These are phyloP conservation scores for Dactylis glomerata DNA, from an alignment of 176 grass and related monocot species.

Conservation along the genomic window DNA sequence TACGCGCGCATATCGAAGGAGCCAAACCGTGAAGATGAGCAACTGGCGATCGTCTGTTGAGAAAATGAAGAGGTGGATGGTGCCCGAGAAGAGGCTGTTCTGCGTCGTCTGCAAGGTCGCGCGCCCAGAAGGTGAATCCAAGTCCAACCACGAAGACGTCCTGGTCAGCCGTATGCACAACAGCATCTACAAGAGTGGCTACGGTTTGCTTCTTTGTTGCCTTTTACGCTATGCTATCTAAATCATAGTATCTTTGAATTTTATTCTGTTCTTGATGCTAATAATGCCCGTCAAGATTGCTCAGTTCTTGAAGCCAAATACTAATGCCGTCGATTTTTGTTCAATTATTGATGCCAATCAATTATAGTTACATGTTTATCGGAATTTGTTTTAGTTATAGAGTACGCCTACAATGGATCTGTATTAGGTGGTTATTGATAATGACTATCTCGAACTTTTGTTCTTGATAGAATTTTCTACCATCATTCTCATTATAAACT, in stretches of 20 bases:
- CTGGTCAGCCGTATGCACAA: background rate
- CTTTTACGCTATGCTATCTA: background rate
- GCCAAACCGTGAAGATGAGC: background rate
- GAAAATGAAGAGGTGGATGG: background rate
- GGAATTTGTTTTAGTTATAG: too few relatives aligned
- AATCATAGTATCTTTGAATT: background rate
- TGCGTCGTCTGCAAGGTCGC: background rate
- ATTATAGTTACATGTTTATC: too few relatives aligned
- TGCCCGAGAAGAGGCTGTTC: background rate
- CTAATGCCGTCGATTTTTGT: background rate
- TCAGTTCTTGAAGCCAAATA: background rate
- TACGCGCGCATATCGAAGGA: background rate
- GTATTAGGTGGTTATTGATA: background rate
- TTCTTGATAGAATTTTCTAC: background rate
- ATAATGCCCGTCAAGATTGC: background rate
- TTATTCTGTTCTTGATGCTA: background rate
- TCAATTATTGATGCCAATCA: background rate
- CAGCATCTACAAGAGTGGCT: background rate
- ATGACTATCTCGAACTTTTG: background rate
- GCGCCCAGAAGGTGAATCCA: background rate
- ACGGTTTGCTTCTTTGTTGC: background rate
- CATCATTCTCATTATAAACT: background rate
- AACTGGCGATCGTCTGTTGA: background rate
- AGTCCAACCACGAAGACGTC: background rate
- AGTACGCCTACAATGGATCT: background rate